Evolutionary conservation across 1,284 basidiomycete species (phyloP).

Genomic region (Heimioporus retisporus): DNA sequence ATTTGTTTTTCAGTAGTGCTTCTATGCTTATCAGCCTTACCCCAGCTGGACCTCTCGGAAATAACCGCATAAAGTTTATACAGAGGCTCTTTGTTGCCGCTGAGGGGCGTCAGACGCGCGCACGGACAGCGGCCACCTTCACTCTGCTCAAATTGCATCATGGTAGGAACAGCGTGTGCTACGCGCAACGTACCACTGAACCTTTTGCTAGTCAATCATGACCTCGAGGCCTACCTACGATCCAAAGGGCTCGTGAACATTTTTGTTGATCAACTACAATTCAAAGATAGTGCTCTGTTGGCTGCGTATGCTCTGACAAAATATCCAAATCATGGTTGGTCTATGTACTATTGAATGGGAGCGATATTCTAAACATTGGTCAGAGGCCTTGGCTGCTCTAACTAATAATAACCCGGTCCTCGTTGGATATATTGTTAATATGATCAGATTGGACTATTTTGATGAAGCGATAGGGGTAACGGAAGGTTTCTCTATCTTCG

Average conservation of each 20-base stretch:
- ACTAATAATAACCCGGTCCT: constrained; percentile 1
- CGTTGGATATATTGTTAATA: constrained; percentile 23
- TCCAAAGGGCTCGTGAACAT: constrained; percentile 5
- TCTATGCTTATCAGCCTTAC: not conserved
- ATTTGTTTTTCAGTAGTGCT: not conserved
- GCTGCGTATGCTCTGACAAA: constrained; percentile 22
- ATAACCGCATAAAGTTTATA: constrained; percentile 21
- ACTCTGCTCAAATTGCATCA: constrained; percentile 20
- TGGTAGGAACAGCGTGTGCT: constrained; percentile 2
- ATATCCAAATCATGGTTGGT: constrained; percentile 12
- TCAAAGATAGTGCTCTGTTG: constrained; percentile 17
- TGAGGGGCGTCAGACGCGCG: constrained; percentile 14
- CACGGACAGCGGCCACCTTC: constrained; percentile 23
- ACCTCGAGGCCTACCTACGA: constrained; percentile 14
- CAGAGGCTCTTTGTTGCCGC: constrained; percentile 18
- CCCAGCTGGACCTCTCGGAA: constrained; percentile 19
- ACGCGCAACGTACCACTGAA: not conserved
- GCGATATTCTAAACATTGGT: not conserved
- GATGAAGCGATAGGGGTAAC: constrained; percentile 21
- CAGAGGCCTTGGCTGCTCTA: constrained; percentile 2
- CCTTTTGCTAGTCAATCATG: constrained; percentile 5
- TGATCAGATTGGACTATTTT: constrained; percentile 26
- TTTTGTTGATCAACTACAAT: constrained; percentile 14
- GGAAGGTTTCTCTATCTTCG: constrained; percentile 21
- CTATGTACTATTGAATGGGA: not conserved